A percentile compares a stretch with the other conserved stretches of the same genome.
Evolutionary conservation across 106 monocot species (phyloP).

Genomic region (Narthecium ossifragum): DNA sequence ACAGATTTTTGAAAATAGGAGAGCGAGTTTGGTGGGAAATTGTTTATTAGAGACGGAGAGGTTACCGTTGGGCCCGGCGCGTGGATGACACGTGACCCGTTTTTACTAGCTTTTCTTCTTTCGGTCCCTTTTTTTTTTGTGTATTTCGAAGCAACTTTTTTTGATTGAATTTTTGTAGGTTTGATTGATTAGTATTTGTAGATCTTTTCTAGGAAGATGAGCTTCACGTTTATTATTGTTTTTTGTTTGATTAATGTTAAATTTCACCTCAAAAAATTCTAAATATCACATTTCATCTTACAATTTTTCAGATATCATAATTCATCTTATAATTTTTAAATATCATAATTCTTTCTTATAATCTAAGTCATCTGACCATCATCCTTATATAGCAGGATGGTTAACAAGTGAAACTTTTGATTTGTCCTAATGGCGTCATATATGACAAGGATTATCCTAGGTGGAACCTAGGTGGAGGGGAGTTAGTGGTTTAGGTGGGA

Average conservation of each 20-base stretch:
- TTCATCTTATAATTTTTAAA: too few relatives aligned
- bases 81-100: slow-evolving; percentile 1
- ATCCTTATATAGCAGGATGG: too few relatives aligned
- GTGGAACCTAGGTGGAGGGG: too few relatives aligned
- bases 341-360: too few relatives aligned
- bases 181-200: not conserved
- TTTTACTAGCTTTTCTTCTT: slow-evolving; percentile 6
- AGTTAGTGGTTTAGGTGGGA: too few relatives aligned
- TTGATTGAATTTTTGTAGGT: not conserved
- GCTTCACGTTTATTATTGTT: not conserved
- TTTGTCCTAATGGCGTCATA: too few relatives aligned
- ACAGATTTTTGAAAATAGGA: slow-evolving; percentile 7
- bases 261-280: not conserved
- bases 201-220: not conserved
- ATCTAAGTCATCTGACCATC: too few relatives aligned
- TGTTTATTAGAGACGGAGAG: not conserved
- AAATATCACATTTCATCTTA: not conserved
- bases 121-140: slow-evolving; percentile 1
- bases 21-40: not conserved
- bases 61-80: slow-evolving; percentile 32
- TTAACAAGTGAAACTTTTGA: too few relatives aligned
- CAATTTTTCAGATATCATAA: not conserved
- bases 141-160: not conserved
- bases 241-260: not conserved
- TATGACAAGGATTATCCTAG: too few relatives aligned